phyloP scores from a whole-genome alignment of 208 protist species.

The Leptomonas pyrrhocoris region DNA sequence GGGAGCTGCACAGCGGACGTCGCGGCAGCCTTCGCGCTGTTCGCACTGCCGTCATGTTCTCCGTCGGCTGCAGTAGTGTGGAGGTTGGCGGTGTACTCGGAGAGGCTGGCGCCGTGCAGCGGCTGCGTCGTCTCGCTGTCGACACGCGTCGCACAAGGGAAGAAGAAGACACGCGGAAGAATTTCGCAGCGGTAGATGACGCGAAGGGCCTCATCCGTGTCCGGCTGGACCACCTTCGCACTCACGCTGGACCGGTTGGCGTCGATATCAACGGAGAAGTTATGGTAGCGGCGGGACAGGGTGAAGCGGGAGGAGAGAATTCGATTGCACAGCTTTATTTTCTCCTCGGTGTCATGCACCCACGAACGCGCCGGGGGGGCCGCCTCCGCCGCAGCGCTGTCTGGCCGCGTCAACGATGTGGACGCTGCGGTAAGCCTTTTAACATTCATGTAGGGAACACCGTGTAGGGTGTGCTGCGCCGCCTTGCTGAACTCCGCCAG shows the following conservation, averaged over 20 bases:
- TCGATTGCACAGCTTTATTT: constrained; percentile 48
- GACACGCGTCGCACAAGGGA: constrained; percentile 19
- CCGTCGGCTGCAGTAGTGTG: background rate
- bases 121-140: background rate
- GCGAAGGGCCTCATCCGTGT: constrained; percentile 69
- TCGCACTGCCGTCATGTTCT: too few relatives aligned
- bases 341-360: constrained; percentile 31
- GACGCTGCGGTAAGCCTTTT: background rate
- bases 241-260: constrained; percentile 35
- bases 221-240: constrained; percentile 56
- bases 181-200: constrained; percentile 78
- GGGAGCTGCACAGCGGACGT: background rate
- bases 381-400: background rate
- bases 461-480: constrained; percentile 9
- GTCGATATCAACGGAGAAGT: constrained; percentile 77
- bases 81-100: constrained; percentile 30
- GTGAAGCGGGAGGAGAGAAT: constrained; percentile 51
- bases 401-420: background rate
- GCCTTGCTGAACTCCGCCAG: constrained; percentile 1
- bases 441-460: constrained; percentile 29
- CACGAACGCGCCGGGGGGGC: constrained; percentile 18
- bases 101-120: constrained; percentile 19
- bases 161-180: constrained; percentile 58
- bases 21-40: constrained; percentile 1
- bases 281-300: constrained; percentile 83